Conservation (phyloP, 805 yeast species). For the Millerago galiae region DNA sequence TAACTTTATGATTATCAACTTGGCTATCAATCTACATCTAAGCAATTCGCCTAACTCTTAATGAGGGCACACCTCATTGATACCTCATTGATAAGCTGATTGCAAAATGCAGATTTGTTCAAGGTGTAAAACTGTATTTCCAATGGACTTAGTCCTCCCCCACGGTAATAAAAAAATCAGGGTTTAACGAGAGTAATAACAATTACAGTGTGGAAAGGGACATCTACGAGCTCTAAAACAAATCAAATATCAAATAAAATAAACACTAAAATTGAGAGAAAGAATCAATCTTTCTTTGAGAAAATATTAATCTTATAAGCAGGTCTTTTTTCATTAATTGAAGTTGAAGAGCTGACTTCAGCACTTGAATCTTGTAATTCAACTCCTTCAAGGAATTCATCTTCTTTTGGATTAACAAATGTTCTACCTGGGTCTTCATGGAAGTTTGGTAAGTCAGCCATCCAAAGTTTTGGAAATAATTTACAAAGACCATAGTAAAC, state of each 20-base stretch:
- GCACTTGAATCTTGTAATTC: slow-evolving; percentile 10
- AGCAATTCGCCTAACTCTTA: too few relatives aligned
- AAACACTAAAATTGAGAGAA: background rate
- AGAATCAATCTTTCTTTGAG: background rate
- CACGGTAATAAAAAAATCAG: too few relatives aligned
- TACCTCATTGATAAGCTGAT: too few relatives aligned
- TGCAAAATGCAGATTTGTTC: too few relatives aligned
- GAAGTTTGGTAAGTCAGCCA: slow-evolving; percentile 18
- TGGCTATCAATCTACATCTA: too few relatives aligned
- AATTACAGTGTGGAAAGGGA: background rate
- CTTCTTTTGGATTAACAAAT: slow-evolving; percentile 10
- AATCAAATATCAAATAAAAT: background rate
- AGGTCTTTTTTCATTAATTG: background rate
- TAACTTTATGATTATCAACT: too few relatives aligned
- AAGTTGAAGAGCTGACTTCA: background rate
- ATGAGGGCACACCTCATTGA: too few relatives aligned
- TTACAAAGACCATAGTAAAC: slow-evolving; percentile 43
- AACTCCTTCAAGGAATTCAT: slow-evolving; percentile 11
- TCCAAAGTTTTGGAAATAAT: slow-evolving; percentile 33
- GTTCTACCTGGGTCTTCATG: slow-evolving; percentile 18
- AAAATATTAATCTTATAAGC: background rate
- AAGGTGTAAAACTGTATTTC: too few relatives aligned
- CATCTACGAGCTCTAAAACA: background rate
- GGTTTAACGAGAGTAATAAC: too few relatives aligned
- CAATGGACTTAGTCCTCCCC: too few relatives aligned